Conservation (phyloP, 345 rosid genomes). For the Firmiana major region DNA sequence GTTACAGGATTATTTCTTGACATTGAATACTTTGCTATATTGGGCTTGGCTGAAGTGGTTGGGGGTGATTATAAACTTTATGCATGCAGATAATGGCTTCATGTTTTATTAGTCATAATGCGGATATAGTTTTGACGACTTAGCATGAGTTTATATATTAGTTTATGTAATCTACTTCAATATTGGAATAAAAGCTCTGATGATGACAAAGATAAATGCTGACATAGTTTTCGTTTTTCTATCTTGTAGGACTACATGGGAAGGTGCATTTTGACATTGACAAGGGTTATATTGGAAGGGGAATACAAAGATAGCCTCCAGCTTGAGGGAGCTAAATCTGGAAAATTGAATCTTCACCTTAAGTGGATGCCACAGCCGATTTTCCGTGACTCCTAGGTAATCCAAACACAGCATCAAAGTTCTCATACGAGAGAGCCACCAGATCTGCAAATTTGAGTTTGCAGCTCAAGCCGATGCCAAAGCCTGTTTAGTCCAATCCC, state of each 20-base stretch:
- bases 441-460: conserved; percentile 53
- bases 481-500: conserved; percentile 64
- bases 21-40: neutral
- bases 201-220: too few relatives aligned
- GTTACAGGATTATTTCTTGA: neutral
- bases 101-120: neutral
- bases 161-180: too few relatives aligned
- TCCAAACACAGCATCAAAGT: neutral
- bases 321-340: conserved; percentile 69
- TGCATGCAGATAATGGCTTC: neutral
- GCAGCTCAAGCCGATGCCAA: conserved; percentile 78
- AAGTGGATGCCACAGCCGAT: conserved; percentile 94
- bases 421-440: conserved; percentile 36
- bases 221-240: neutral
- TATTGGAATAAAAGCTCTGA: too few relatives aligned
- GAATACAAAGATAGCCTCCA: conserved; percentile 64
- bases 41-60: neutral
- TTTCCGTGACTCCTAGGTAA: conserved; percentile 59
- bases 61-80: neutral
- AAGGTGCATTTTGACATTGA: conserved; percentile 92
- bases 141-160: too few relatives aligned
- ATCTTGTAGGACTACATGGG: conserved; percentile 81
- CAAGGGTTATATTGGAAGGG: conserved; percentile 86
- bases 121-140: neutral
- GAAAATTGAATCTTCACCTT: conserved; percentile 59